Base-by-base conservation (phyloP, 1,284 basidiomycete species). In the Trichosporon sp. region DNA sequence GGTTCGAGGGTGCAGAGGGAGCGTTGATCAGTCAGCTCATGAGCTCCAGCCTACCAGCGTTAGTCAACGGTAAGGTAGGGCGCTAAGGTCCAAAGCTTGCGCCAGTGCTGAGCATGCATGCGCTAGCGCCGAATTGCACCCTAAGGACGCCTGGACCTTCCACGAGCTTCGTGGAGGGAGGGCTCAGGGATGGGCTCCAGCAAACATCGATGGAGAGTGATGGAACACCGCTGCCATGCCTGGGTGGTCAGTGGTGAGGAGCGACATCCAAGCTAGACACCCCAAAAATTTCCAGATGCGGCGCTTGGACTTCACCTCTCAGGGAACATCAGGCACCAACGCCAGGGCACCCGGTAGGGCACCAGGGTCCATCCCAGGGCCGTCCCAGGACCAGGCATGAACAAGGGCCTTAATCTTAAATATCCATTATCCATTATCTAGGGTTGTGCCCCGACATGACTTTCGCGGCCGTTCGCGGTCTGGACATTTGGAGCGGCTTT, bases 381-480 rank as follows among this genome's bases (percentile, higher is more conserved):
- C 8, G 2, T 26, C 19, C 8, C 51, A 54, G 51, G 51, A 21
- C 51, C 51, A 19, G 51, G 19, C 51, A 54, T 63, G 31, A 63
- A 35, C 59, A 63, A 63, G 59, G 59, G 59, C 59, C 59, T 63
- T 63, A 63, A 63, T 63, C 59, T 63, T 63, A 63, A 63, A 16
- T 32, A 32, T 63, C 59, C 59, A 63, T 12, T 16, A 35, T 35
- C 59, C 59, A 63, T 35, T 35, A 63, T 63, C 59, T 35, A 63
- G 59, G 59, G 59, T 63, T 32, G 31, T 3, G 32, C 59, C 31
- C 59, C 32, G 59, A 11, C 31, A 61, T 32, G 11, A 16, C 56
- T 61, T 61, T 61, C 38, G 38, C 38, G 38, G 38, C 38, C 38
- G 54, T 32, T 31, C 54, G 26, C 59, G 31, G 59, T 37, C 59